phyloP scores from a whole-genome alignment of 2,329 filamentous ascomycete genomes.

The Epichloe sibirici region DNA sequence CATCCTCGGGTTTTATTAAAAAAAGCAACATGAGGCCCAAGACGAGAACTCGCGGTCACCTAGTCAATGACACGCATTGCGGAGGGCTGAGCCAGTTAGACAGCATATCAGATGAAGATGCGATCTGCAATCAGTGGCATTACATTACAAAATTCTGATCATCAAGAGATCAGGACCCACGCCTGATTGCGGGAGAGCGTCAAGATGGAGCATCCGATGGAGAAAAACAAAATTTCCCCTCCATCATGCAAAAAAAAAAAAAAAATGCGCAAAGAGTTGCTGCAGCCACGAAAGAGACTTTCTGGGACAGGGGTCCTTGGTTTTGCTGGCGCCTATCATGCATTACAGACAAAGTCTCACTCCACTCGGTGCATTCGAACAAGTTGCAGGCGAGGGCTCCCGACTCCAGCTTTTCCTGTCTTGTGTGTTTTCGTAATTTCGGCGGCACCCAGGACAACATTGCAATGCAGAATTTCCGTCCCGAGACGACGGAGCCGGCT shows the following conservation, averaged over 20 bases:
- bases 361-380: background rate
- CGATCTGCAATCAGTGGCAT: no score
- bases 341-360: conserved; percentile 1
- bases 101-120: no score
- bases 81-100: no score
- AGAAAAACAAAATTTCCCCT: background rate
- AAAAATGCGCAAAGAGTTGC: background rate
- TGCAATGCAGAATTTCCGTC: background rate
- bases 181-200: no score
- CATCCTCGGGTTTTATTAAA: no score
- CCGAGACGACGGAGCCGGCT: background rate
- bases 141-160: no score
- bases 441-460: background rate
- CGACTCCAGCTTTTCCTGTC: no score
- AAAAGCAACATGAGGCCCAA: no score
- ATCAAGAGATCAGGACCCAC: no score
- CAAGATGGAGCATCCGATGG: background rate
- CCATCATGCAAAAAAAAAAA: background rate
- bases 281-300: background rate
- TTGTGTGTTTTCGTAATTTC: background rate
- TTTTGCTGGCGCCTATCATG: background rate
- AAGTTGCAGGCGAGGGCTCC: background rate
- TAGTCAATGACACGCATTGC: no score
- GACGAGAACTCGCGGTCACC: no score
- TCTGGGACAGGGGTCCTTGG: background rate